These are phyloP conservation scores for Globisporangium abappressorium DNA, from an alignment of 352 stramenopile species.

Conservation along the genomic window DNA sequence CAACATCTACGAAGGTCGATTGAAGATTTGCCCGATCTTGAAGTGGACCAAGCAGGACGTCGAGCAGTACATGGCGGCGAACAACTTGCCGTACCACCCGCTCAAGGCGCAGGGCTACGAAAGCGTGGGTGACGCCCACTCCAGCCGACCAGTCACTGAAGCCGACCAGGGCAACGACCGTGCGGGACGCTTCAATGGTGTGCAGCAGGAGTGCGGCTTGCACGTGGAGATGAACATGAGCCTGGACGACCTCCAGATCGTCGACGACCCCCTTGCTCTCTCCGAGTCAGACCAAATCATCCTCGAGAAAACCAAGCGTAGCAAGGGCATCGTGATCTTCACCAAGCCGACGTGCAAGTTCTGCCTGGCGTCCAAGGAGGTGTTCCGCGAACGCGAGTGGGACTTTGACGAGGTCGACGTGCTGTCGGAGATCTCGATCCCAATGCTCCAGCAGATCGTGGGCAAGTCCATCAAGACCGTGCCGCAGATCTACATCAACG, in stretches of 20 bases:
- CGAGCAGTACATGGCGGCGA: slow-evolving; percentile 66
- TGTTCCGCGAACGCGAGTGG: slow-evolving; percentile 54
- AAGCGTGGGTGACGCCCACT: slow-evolving; percentile 83
- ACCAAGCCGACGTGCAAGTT: slow-evolving; percentile 80
- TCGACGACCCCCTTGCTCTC: slow-evolving; percentile 48
- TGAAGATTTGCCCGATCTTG: slow-evolving; percentile 88
- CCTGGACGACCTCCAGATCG: slow-evolving; percentile 41
- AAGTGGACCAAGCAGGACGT: slow-evolving; percentile 75
- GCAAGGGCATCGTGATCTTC: slow-evolving; percentile 63
- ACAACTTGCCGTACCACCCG: slow-evolving; percentile 79
- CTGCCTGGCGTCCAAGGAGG: slow-evolving; percentile 61
- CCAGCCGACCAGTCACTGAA: slow-evolving; percentile 71
- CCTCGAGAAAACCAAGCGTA: slow-evolving; percentile 35
- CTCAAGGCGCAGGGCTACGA: slow-evolving; percentile 80
- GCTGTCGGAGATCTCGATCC: slow-evolving; percentile 47
- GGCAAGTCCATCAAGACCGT: slow-evolving; percentile 62
- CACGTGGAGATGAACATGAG: slow-evolving; percentile 78
- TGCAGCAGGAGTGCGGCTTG: slow-evolving; percentile 79
- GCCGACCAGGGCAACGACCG: slow-evolving; percentile 66
- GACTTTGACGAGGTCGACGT: slow-evolving; percentile 69
- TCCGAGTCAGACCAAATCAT: slow-evolving; percentile 42
- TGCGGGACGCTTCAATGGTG: slow-evolving; percentile 75
- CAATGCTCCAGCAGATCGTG: slow-evolving; percentile 54
- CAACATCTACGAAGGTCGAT: slow-evolving; percentile 72
- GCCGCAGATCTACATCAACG: slow-evolving; percentile 77